A percentile compares a stretch with the other conserved stretches of the same genome.
These are phyloP conservation scores for Physocladia obscura DNA, from an alignment of 192 early-diverging fungal genomes.

Conservation along the genomic window DNA sequence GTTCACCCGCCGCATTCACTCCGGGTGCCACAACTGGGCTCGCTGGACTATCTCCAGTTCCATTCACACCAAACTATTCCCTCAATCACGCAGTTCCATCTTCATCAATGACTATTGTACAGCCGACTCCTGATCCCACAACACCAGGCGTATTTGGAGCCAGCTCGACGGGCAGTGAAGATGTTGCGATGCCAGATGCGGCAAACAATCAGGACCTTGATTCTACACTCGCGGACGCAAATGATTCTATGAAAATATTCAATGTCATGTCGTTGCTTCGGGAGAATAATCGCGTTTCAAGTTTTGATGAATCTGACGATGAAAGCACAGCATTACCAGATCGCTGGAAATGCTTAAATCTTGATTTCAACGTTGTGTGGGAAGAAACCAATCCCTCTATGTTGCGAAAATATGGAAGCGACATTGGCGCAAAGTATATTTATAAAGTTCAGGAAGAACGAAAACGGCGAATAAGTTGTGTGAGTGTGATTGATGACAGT, in stretches of 20 bases:
- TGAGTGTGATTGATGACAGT: no score
- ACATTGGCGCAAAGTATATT: no score
- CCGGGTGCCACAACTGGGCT: background rate
- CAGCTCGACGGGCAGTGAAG: background rate
- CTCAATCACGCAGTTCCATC: background rate
- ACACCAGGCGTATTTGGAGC: constrained; percentile 4
- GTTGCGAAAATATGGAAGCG: background rate
- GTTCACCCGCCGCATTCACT: constrained; percentile 15
- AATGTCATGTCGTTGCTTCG: background rate
- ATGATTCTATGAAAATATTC: background rate
- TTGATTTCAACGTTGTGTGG: constrained; percentile 24
- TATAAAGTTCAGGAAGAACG: no score
- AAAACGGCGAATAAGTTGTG: no score
- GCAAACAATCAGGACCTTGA: no score
- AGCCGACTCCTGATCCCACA: constrained; percentile 16
- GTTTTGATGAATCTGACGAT: background rate
- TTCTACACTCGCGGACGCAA: background rate
- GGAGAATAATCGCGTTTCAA: background rate
- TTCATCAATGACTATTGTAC: background rate
- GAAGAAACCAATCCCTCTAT: background rate
- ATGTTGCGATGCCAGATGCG: background rate
- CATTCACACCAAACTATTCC: constrained; percentile 5
- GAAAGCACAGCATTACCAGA: background rate
- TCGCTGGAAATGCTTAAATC: background rate
- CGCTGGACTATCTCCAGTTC: background rate